Evolutionary conservation across 306 rosid genomes (phyloP).

Genomic region (Astragalus glycyphyllos): DNA sequence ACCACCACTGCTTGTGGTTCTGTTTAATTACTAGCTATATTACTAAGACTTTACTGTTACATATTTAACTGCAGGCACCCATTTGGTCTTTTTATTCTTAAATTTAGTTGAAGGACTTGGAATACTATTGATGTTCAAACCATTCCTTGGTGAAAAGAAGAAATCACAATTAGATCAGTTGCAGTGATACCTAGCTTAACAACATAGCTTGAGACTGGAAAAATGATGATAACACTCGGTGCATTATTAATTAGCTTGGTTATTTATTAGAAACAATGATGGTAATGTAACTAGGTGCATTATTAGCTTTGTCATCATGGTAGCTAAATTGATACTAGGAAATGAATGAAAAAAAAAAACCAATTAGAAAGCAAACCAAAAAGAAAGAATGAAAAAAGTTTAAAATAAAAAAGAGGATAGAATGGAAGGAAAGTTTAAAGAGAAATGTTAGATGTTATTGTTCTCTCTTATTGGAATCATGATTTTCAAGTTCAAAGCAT

Average conservation of each 20-base stretch:
- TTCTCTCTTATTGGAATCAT: not conserved
- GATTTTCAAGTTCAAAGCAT: not conserved
- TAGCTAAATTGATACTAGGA: not conserved
- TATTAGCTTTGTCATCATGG: not conserved
- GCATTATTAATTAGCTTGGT: not conserved
- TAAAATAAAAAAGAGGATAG: too few species aligned
- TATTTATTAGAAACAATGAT: slow-evolving; percentile 4
- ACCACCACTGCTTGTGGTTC: too few species aligned
- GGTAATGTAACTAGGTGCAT: not conserved
- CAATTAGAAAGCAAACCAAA: too few species aligned
- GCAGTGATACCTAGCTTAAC: slow-evolving; percentile 24
- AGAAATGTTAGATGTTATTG: not conserved
- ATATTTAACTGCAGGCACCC: slow-evolving; percentile 47
- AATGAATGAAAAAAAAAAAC: not conserved
- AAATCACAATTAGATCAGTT: slow-evolving; percentile 18
- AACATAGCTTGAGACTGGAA: slow-evolving; percentile 7
- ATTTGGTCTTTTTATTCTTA: slow-evolving; percentile 46
- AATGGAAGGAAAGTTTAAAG: not conserved
- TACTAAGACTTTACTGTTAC: slow-evolving; percentile 10
- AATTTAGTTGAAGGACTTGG: slow-evolving; percentile 50
- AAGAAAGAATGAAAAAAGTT: too few species aligned
- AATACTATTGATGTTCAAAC: slow-evolving; percentile 53
- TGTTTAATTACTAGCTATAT: not conserved
- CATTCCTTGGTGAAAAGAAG: slow-evolving; percentile 47
- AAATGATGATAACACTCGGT: not conserved